A percentile compares a stretch with the other conserved stretches of the same genome.
These are phyloP conservation scores for Triticum urartu DNA, from an alignment of 176 grass and related monocot genomes.

Conservation along the genomic window DNA sequence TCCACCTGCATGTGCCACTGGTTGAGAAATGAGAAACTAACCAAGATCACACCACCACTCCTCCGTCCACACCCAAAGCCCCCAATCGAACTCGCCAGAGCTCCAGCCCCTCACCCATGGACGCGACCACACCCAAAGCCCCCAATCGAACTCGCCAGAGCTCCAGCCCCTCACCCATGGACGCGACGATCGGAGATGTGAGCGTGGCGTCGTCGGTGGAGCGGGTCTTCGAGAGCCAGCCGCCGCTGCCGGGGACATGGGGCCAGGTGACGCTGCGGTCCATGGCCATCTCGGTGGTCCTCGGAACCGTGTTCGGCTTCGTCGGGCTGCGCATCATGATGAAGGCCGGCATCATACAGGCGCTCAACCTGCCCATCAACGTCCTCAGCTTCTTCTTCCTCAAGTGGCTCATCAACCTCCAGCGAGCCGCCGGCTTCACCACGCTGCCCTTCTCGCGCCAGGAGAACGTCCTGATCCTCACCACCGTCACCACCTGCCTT, in stretches of 20 bases:
- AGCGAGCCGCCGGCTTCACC: constrained; percentile 11
- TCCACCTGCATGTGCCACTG: not conserved
- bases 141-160: not conserved
- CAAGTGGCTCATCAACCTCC: constrained; percentile 11
- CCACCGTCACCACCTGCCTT: constrained; percentile 35
- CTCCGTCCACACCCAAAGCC: not conserved
- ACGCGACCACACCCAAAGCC: not conserved
- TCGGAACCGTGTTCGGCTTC: constrained; percentile 38
- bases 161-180: constrained; percentile 10
- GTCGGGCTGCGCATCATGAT: constrained; percentile 51
- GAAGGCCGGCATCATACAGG: constrained; percentile 43
- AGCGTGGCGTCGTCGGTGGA: constrained; percentile 35
- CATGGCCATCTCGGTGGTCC: constrained; percentile 32
- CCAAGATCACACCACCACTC: not conserved
- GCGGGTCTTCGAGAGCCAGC: constrained; percentile 44
- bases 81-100: not conserved
- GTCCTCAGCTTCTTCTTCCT: constrained; percentile 58
- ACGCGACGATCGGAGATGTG: constrained; percentile 39
- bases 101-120: constrained; percentile 10
- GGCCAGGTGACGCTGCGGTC: constrained; percentile 44
- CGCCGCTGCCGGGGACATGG: constrained; percentile 9
- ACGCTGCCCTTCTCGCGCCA: constrained; percentile 51
- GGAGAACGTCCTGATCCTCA: constrained; percentile 49
- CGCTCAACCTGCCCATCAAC: constrained; percentile 47
- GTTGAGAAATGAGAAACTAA: not conserved